phyloP scores from a whole-genome alignment of 2,329 filamentous ascomycete genomes.

The Neofusicoccum parvum region DNA sequence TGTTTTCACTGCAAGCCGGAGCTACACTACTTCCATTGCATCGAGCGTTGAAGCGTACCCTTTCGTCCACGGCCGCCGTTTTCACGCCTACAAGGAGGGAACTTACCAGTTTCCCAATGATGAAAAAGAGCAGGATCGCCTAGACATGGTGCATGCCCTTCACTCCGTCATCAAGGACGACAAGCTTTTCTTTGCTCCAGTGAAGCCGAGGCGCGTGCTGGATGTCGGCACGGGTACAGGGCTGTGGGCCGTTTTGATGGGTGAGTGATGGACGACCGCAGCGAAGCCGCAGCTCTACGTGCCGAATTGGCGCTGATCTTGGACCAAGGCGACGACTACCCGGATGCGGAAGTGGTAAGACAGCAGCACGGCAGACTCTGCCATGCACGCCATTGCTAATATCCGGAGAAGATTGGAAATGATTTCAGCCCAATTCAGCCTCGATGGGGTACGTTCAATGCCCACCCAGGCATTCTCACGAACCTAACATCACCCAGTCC shows the following conservation, averaged over 20 bases:
- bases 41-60: conserved; percentile 25
- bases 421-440: conserved; percentile 56
- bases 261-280: neutral
- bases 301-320: neutral
- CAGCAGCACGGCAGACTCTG: neutral
- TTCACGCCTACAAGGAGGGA: conserved; percentile 39
- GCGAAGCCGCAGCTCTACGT: neutral
- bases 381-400: neutral
- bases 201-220: conserved; percentile 25
- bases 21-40: conserved; percentile 26
- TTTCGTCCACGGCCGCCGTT: conserved; percentile 36
- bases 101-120: conserved; percentile 29
- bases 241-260: conserved; percentile 32
- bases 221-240: conserved; percentile 34
- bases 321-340: conserved; percentile 32
- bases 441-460: conserved; percentile 34
- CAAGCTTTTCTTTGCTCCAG: conserved; percentile 27
- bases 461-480: fast-evolving
- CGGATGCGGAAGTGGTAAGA: conserved; percentile 30
- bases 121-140: conserved; percentile 20
- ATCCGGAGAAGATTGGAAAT: conserved; percentile 30
- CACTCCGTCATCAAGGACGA: neutral
- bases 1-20: neutral
- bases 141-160: conserved; percentile 17
- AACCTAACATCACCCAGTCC: conserved; percentile 39